Base-by-base conservation (phyloP, 2,329 filamentous ascomycete species). In the Tolypocladium ovalisporum region DNA sequence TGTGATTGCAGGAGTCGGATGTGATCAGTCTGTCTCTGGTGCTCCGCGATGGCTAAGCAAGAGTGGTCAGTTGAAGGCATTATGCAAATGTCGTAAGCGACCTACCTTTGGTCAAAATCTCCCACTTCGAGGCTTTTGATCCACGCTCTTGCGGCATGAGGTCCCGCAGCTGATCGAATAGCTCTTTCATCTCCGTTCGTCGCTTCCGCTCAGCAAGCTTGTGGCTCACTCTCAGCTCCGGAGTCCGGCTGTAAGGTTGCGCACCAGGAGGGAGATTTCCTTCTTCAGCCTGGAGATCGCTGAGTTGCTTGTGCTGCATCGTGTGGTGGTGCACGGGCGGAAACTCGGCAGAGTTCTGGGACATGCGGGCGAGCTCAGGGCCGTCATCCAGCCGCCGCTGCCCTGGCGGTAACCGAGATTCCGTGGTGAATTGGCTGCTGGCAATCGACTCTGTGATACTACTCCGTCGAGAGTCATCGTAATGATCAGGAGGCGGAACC, bases 61-160 rank as follows among this genome's bases (percentile, higher is more conserved):
- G 8, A 32, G 29, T 15, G 8, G 54, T 58, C 15, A 49, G 52
- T 49, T 40, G 52, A 22, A 51, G 34, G 19, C 29, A 22, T 15
- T 4, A 17, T 47, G 17, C 12, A 22, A 19, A 15, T 5, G 27
- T 15, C 27, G n/a, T 32, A 7, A 12, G 8, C 27, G 7, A 68
- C 79, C 61, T 75, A 92, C 89, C 88, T 77, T 93, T 93, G 3
- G 88, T 91, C 19, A 95, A 69, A 54, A 93, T 91, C 65, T 95
- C 89, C 89, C 89, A 95, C 65, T 95, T 95, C 63, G 88, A 92
- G 0, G 89, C 89, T 69, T 94, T 95, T 29, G 87, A 87, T 1
- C 89, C 89, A 19, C 89, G 83, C 65, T 90, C 89, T 63, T 90
- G 87, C 1, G 89, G 89, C 74, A 93, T 86, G 40, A 90, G 77